Base-by-base conservation (phyloP, 2,329 filamentous ascomycete species). In the Penicillium crustosum region DNA sequence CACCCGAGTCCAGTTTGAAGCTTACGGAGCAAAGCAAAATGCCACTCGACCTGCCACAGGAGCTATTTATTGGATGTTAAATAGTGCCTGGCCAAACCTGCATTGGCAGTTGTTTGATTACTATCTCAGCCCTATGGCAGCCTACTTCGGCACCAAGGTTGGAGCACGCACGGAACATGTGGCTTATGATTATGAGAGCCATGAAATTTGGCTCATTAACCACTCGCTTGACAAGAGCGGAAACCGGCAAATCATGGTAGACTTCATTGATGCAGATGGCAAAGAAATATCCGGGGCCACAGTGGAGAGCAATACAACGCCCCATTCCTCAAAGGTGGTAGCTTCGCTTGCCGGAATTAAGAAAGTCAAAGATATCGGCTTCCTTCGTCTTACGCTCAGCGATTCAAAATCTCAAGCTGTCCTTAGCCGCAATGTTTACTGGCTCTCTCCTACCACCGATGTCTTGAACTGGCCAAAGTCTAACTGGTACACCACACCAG, bases 51-150 rank as follows among this genome's bases (percentile, higher is more conserved):
- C 83, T 0, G 83, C 85, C 0, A 87, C 85, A 0, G 86, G 86
- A 0, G 49, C 83, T 0, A 81, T 88, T 17, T 88, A 88, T 73
- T 88, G 86, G 86, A 88, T 88, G 85, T 69, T 88, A 53, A 87
- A 86, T 62, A 81, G 81, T 45, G 86, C 85, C 0, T 88, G 85
- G 84, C 86, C 86, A 0, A 82, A 79, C 54, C 72, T 88, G 29
- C 86, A 88, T 66, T 89, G 86, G 86, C 83, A 84, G 53, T 71
- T 87, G 6, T 86, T 87, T 66, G 86, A 88, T 63, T 84, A 85
- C 68, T 87, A 87, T 61, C 70, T 87, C 41, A 81, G 80, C 23
- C 81, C 84, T 0, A 81, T 79, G 0, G 86, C 83, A 0, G 78
- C 82, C 0, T 88, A 85, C 60, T 88, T 82, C 57, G 86, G 86